Conservation (phyloP, 345 rosid genomes). For the Carallia pectinifolia region DNA sequence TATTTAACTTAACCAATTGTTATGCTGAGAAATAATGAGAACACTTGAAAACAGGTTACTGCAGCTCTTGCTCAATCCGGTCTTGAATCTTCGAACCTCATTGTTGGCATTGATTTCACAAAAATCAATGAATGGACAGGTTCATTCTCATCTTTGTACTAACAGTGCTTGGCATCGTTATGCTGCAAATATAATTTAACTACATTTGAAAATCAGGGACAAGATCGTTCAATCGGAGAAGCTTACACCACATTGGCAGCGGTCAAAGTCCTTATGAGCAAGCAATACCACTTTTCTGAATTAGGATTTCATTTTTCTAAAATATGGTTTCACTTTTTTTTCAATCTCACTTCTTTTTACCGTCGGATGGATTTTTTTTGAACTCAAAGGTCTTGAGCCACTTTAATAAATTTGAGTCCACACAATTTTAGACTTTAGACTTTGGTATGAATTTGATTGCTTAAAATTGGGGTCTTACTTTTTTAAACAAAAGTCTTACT, state of each 20-base stretch:
- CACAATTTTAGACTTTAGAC: too few species aligned
- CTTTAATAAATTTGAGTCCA: too few species aligned
- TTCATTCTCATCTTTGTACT: slow-evolving; percentile 18
- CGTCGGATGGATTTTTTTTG: too few species aligned
- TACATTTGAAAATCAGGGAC: slow-evolving; percentile 43
- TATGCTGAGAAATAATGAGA: not conserved
- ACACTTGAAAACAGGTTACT: slow-evolving; percentile 52
- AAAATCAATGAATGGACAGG: slow-evolving; percentile 99
- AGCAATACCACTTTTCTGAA: slow-evolving; percentile 74
- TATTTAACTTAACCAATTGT: not conserved
- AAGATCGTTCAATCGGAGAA: slow-evolving; percentile 58
- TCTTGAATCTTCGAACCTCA: slow-evolving; percentile 91
- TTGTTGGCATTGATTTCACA: slow-evolving; percentile 91
- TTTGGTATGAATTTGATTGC: too few species aligned
- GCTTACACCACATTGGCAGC: slow-evolving; percentile 65
- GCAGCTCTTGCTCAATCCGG: slow-evolving; percentile 82
- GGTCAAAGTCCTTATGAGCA: slow-evolving; percentile 72
- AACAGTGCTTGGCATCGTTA: not conserved
- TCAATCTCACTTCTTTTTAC: too few species aligned
- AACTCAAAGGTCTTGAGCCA: too few species aligned
- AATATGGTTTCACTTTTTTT: too few species aligned
- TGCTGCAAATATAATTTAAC: slow-evolving; percentile 9
- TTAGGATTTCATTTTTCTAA: too few species aligned
- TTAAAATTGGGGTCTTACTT: too few species aligned
- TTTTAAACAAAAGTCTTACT: too few species aligned